phyloP scores from a whole-genome alignment of 2,329 filamentous ascomycete genomes.

The Furcasterigmium sp. region DNA sequence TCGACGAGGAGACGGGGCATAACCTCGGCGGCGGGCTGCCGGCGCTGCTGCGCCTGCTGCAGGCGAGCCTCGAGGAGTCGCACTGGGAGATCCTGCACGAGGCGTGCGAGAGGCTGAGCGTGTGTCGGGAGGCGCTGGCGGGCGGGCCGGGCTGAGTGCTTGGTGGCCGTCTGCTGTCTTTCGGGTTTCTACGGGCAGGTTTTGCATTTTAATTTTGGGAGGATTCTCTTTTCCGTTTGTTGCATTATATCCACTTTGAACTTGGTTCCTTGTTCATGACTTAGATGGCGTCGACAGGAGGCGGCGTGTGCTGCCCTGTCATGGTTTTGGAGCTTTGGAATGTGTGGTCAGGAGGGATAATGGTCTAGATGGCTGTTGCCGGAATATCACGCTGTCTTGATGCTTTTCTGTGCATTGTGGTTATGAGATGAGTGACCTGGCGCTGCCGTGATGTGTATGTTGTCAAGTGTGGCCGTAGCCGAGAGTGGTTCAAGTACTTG shows the following conservation, averaged over 20 bases:
- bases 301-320: too few relatives aligned
- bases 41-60: constrained; percentile 38
- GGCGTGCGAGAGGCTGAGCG: constrained; percentile 63
- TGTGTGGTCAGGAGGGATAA: background rate
- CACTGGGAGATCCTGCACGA: constrained; percentile 70
- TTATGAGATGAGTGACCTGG: too few relatives aligned
- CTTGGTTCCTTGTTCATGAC: background rate
- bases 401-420: too few relatives aligned
- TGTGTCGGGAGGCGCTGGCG: constrained; percentile 54
- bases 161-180: too few relatives aligned
- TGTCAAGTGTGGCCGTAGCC: too few relatives aligned
- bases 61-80: constrained; percentile 35
- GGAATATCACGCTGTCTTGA: too few relatives aligned
- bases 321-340: background rate
- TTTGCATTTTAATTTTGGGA: too few relatives aligned
- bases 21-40: constrained; percentile 55
- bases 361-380: too few relatives aligned
- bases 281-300: background rate
- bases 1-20: constrained; percentile 62
- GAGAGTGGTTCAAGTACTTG: too few relatives aligned
- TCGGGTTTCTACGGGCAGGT: too few relatives aligned
- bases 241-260: background rate
- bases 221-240: background rate
- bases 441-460: too few relatives aligned
- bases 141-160: background rate